phyloP scores from a whole-genome alignment of 2,329 filamentous ascomycete species.

The Fusarium scirpi region DNA sequence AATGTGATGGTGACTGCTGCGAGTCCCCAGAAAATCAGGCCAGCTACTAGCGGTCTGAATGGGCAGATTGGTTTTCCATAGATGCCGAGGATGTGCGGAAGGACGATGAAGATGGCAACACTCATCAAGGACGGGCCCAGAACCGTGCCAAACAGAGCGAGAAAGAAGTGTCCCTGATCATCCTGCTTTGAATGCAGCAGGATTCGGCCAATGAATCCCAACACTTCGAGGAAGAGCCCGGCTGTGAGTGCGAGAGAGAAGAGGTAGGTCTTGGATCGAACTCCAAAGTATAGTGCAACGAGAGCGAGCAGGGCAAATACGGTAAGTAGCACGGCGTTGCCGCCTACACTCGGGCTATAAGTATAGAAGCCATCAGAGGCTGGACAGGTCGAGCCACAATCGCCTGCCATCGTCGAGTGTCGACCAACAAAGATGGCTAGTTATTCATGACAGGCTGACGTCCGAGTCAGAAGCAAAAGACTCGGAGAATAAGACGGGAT shows the following conservation, averaged over 20 bases:
- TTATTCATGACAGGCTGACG: constrained; percentile 46
- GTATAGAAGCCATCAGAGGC: constrained; percentile 53
- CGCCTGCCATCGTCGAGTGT: constrained; percentile 51
- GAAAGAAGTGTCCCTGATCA: constrained; percentile 54
- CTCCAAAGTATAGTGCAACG: constrained; percentile 53
- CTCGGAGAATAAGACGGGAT: constrained; percentile 30
- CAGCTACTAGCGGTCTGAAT: constrained; percentile 52
- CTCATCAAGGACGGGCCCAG: constrained; percentile 61
- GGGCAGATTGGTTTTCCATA: constrained; percentile 59
- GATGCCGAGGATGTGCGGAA: constrained; percentile 61
- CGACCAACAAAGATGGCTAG: constrained; percentile 31
- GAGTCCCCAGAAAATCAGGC: constrained; percentile 51
- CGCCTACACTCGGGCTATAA: constrained; percentile 53
- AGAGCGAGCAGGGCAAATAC: constrained; percentile 57
- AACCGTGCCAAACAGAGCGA: constrained; percentile 61
- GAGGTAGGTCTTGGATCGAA: constrained; percentile 54
- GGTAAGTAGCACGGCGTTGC: constrained; percentile 57
- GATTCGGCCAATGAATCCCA: constrained; percentile 62
- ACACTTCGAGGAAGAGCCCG: constrained; percentile 58
- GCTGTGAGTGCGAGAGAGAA: constrained; percentile 57
- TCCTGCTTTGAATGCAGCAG: constrained; percentile 53
- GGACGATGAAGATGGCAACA: constrained; percentile 57
- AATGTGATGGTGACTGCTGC: constrained; percentile 53
- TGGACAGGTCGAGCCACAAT: constrained; percentile 54
- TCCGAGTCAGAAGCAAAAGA: constrained; percentile 22